Evolutionary conservation across 805 yeast genomes (phyloP).

Genomic region (Wickerhamomyces mucosus): DNA sequence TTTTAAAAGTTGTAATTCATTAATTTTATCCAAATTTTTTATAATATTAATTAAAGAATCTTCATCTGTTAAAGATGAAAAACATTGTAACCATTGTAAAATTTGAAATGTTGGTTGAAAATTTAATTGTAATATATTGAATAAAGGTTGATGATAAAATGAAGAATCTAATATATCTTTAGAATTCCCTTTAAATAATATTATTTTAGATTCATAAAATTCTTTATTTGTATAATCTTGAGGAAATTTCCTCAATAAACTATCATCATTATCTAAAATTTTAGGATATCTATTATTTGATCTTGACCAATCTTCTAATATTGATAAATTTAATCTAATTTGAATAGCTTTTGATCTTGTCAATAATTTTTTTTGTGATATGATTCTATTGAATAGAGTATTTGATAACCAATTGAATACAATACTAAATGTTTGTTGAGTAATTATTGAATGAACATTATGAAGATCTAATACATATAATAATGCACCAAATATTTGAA

Average conservation of each 20-base stretch:
- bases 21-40: conserved; percentile 44
- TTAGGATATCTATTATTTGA: conserved; percentile 19
- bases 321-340: conserved; percentile 75
- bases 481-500: conserved; percentile 83
- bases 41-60: conserved; percentile 50
- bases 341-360: conserved; percentile 85
- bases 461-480: conserved; percentile 77
- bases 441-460: conserved; percentile 68
- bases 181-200: conserved; percentile 13
- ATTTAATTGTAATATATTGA: conserved; percentile 55
- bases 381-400: conserved; percentile 61
- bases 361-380: conserved; percentile 58
- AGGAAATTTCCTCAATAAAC: conserved; percentile 29
- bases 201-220: conserved; percentile 3
- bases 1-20: conserved; percentile 61
- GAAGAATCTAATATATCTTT: conserved; percentile 38
- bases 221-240: conserved; percentile 16
- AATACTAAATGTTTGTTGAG: conserved; percentile 67
- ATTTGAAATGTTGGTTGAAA: conserved; percentile 68
- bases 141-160: conserved; percentile 57
- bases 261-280: conserved; percentile 27
- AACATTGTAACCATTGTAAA: conserved; percentile 85
- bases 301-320: conserved; percentile 90
- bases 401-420: conserved; percentile 73
- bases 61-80: conserved; percentile 59